Evolutionary conservation across 495 filamentous ascomycete species (phyloP), one percentile per base, ranked within the genome.

Genomic region (Oleoguttula mirabilis): DNA sequence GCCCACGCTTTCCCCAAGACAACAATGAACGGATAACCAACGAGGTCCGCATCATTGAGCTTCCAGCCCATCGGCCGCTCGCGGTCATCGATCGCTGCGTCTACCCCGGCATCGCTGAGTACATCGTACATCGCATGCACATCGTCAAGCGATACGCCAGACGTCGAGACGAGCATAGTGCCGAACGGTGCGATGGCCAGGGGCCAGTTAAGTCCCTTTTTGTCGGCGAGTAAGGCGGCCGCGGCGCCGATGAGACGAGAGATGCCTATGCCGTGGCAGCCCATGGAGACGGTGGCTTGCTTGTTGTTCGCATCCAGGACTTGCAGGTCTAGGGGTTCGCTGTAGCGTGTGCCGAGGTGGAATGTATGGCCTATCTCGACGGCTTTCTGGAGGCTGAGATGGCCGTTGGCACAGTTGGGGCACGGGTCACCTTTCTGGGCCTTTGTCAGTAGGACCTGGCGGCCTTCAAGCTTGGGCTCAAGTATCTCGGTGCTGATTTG

Each of bases 291-390:
- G 0, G 77, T 65, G 0, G 74, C 68, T 21, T 58, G 59, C 32
- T 15, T 52, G 34, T 36, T 51, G 40, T 23, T 37, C 19, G 20
- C 15, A 23, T 38, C 60, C 39, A 32, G 59, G 39, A 45, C 55
- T 54, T 41, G 37, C 1, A 83, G 82, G 19, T 72, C 60, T 3
- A 96, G 67, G 0, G 84, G 78, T 15, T 75, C 65, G 22, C 78
- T 86, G 63, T 98, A 98, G 21, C 87, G 73, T 1, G 83, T 88
- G 14, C 88, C 88, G 2, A 98, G 78, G 59, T 88, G 76, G 62
- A 98, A 98, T 0, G 90, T 95, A 58, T 98, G 90, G 10, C 85
- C 90, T 0, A 98, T 68, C 59, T 98, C 90, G 23, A 96, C 76
- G 1, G 85, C 83, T 35, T 67, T 75, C 32, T 80, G 76, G 5